Percentiles rank a stretch among this genome's conserved stretches.
phyloP scores from a whole-genome alignment of 257 asterid species.

The Plantago elongata region DNA sequence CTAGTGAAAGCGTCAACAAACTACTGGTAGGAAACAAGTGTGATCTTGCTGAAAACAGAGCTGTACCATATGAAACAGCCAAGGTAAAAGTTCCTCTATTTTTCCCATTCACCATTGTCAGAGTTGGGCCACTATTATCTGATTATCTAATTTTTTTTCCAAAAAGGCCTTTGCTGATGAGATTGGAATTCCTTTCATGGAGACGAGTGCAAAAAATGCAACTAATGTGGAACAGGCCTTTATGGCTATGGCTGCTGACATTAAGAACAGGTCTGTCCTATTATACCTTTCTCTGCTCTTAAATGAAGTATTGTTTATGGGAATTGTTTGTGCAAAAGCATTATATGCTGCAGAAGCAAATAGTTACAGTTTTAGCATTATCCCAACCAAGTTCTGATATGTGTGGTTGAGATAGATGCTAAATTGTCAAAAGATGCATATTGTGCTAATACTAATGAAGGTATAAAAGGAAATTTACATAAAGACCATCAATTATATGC shows the following conservation, averaged over 20 bases:
- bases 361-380: no score
- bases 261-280: slow-evolving; percentile 59
- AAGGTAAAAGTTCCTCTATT: slow-evolving; percentile 42
- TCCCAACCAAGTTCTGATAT: no score
- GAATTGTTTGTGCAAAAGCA: background rate
- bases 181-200: slow-evolving; percentile 92
- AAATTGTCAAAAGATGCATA: background rate
- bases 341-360: no score
- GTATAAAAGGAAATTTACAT: no score
- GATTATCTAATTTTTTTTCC: slow-evolving; percentile 12
- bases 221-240: slow-evolving; percentile 86
- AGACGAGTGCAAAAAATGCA: slow-evolving; percentile 90
- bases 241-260: slow-evolving; percentile 90
- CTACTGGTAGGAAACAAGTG: slow-evolving; percentile 85
- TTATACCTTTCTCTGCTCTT: background rate
- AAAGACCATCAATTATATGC: no score
- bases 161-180: slow-evolving; percentile 88
- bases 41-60: slow-evolving; percentile 76
- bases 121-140: slow-evolving; percentile 4
- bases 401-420: background rate
- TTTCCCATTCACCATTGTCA: background rate
- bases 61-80: slow-evolving; percentile 71
- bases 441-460: no score
- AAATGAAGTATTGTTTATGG: background rate
- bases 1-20: slow-evolving; percentile 83